These are phyloP conservation scores for Globisporangium irregulare DNA, from an alignment of 352 stramenopile genomes.

Conservation along the genomic window DNA sequence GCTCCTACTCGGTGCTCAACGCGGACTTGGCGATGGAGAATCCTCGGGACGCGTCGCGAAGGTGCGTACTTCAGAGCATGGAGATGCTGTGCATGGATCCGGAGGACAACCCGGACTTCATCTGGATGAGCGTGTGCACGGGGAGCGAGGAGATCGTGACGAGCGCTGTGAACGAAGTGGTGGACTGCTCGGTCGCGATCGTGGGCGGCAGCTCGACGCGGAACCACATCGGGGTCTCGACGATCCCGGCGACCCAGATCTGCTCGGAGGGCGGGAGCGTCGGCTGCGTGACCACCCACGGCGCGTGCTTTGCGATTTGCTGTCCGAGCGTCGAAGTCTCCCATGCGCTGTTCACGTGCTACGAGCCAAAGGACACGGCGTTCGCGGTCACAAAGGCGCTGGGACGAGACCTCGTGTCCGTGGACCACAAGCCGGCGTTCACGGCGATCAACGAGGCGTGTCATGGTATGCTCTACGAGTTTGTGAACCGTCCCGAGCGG, in stretches of 20 bases:
- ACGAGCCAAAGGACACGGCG: slow-evolving; percentile 65
- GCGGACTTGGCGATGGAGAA: slow-evolving; percentile 55
- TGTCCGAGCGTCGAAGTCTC: slow-evolving; percentile 76
- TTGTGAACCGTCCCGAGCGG: slow-evolving; percentile 48
- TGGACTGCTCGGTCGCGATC: slow-evolving; percentile 70
- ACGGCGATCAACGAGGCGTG: slow-evolving; percentile 69
- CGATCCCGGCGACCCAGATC: slow-evolving; percentile 52
- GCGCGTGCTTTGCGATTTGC: slow-evolving; percentile 75
- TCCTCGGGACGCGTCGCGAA: slow-evolving; percentile 56
- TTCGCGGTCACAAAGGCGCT: slow-evolving; percentile 68
- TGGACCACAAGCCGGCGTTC: slow-evolving; percentile 78
- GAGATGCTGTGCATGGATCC: slow-evolving; percentile 67
- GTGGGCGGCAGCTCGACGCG: slow-evolving; percentile 56
- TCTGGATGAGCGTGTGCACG: slow-evolving; percentile 66
- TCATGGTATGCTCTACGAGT: slow-evolving; percentile 70
- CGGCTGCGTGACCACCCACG: slow-evolving; percentile 65
- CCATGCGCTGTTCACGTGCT: slow-evolving; percentile 80
- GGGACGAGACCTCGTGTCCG: slow-evolving; percentile 50
- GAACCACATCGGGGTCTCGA: slow-evolving; percentile 14
- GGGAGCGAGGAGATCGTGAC: slow-evolving; percentile 68
- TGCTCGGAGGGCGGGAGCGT: slow-evolving; percentile 67
- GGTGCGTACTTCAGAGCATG: slow-evolving; percentile 68
- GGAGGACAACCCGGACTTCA: slow-evolving; percentile 72
- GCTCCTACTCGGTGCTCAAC: slow-evolving; percentile 77
- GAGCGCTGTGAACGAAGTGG: slow-evolving; percentile 62